Conservation (phyloP, 176 grass and related monocot genomes). For the Calamus simplicifolius region DNA sequence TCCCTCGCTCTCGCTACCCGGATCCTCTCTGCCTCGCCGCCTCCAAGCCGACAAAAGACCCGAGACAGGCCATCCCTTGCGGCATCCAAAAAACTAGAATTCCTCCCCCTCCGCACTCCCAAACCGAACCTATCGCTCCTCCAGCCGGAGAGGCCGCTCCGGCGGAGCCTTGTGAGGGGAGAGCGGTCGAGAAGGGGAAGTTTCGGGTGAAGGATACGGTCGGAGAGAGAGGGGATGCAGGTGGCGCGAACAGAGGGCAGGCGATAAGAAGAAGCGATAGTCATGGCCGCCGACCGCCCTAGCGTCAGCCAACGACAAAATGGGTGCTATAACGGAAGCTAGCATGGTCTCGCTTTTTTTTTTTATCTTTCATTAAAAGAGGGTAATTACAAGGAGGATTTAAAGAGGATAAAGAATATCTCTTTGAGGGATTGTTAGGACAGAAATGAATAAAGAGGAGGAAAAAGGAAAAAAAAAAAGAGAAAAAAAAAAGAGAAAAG, state of each 20-base stretch:
- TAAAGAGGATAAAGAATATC: too few species aligned
- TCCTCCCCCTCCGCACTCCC: conserved; percentile 11
- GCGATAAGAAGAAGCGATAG: background rate
- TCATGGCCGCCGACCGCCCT: background rate
- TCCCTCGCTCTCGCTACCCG: conserved; percentile 40
- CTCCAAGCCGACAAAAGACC: conserved; percentile 12
- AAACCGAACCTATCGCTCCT: background rate
- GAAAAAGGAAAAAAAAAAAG: too few species aligned
- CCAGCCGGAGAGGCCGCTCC: background rate
- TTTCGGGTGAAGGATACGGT: background rate
- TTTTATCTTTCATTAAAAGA: too few species aligned
- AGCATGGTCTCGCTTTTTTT: too few species aligned
- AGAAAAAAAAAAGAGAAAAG: too few species aligned
- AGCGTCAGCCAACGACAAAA: background rate
- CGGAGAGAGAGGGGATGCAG: conserved; percentile 14
- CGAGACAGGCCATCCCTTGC: background rate
- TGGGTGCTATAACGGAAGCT: too few species aligned
- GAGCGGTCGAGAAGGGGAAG: background rate
- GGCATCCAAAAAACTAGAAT: background rate
- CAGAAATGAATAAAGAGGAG: too few species aligned
- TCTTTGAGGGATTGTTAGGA: too few species aligned
- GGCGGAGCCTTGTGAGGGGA: conserved; percentile 9
- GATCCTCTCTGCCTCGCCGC: conserved; percentile 13
- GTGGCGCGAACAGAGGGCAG: conserved; percentile 13
- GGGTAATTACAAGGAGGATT: too few species aligned